Percentiles rank a stretch among this genome's conserved stretches.
Conservation (phyloP, 257 asterid species). For the Solanum tarijense region DNA sequence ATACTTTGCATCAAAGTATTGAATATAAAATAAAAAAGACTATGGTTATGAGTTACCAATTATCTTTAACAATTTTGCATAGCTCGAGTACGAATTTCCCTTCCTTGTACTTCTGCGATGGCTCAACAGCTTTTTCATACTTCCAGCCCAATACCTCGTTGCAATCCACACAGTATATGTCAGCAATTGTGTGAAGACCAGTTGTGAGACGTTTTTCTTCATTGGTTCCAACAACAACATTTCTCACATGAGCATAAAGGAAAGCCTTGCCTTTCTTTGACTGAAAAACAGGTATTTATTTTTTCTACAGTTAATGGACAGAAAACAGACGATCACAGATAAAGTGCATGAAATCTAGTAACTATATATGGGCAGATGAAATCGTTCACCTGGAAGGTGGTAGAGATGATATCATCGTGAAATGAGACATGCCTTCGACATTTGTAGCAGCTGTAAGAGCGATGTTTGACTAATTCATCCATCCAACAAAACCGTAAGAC, state of each 20-base stretch:
- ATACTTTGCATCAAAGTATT: neutral
- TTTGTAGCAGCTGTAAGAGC: slow-evolving; percentile 64
- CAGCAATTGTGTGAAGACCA: slow-evolving; percentile 31
- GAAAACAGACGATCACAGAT: neutral
- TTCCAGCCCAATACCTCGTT: slow-evolving; percentile 28
- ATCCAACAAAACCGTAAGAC: slow-evolving; percentile 15
- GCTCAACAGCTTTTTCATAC: slow-evolving; percentile 22
- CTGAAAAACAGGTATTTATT: slow-evolving; percentile 5
- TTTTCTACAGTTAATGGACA: neutral
- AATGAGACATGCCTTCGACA: slow-evolving; percentile 71
- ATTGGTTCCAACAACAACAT: slow-evolving; percentile 19
- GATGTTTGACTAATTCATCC: slow-evolving; percentile 62
- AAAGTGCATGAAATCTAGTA: neutral
- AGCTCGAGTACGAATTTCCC: slow-evolving; percentile 28
- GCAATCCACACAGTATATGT: slow-evolving; percentile 24
- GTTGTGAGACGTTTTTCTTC: slow-evolving; percentile 27
- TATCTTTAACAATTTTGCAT: slow-evolving; percentile 13
- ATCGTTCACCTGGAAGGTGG: slow-evolving; percentile 23
- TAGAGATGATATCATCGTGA: slow-evolving; percentile 34
- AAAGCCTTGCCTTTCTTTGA: slow-evolving; percentile 27
- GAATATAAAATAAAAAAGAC: neutral
- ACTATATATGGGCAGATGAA: neutral
- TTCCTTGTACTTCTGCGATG: slow-evolving; percentile 32
- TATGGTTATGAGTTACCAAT: slow-evolving; percentile 2
- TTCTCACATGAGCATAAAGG: slow-evolving; percentile 25